Evolutionary conservation across 2,329 filamentous ascomycete genomes (phyloP).

Genomic region (Verticillium isaacii): DNA sequence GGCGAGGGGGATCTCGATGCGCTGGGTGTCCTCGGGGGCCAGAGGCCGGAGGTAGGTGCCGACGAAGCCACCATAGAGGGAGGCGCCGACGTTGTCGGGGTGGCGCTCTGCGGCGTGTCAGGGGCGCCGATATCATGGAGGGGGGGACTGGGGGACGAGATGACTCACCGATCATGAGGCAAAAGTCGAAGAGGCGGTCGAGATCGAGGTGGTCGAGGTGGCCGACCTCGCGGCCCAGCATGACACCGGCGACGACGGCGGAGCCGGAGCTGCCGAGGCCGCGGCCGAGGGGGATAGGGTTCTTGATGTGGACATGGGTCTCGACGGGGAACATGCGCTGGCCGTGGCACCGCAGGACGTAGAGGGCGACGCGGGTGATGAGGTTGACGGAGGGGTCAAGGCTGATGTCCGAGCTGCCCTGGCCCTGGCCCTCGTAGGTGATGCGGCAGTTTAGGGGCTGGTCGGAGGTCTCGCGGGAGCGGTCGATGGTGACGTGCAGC

Average conservation of each 20-base stretch:
- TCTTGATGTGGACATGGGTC: slow-evolving; percentile 91
- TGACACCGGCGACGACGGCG: slow-evolving; percentile 92
- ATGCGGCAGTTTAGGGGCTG: slow-evolving; percentile 79
- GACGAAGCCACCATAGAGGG: slow-evolving; percentile 92
- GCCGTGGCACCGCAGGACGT: slow-evolving; percentile 89
- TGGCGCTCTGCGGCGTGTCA: slow-evolving; percentile 59
- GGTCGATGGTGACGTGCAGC: slow-evolving; percentile 73
- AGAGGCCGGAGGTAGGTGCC: slow-evolving; percentile 95
- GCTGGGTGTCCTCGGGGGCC: slow-evolving; percentile 79
- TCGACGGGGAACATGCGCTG: slow-evolving; percentile 77
- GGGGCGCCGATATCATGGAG: no score
- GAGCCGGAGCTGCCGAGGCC: slow-evolving; percentile 94
- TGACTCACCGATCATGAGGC: slow-evolving; percentile 81
- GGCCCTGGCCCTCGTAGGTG: slow-evolving; percentile 82
- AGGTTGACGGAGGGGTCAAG: slow-evolving; percentile 84
- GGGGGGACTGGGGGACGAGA: not conserved
- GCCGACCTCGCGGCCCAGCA: slow-evolving; percentile 85
- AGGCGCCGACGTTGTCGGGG: slow-evolving; percentile 91
- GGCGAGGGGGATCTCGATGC: slow-evolving; percentile 88
- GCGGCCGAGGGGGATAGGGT: slow-evolving; percentile 88
- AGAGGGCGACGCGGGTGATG: slow-evolving; percentile 88
- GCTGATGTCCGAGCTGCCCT: slow-evolving; percentile 67
- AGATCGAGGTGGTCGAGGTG: slow-evolving; percentile 53
- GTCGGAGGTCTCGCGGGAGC: slow-evolving; percentile 45
- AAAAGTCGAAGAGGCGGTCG: slow-evolving; percentile 88